Conservation (phyloP, 495 filamentous ascomycete genomes). For the Aspergillus saccharolyticus region DNA sequence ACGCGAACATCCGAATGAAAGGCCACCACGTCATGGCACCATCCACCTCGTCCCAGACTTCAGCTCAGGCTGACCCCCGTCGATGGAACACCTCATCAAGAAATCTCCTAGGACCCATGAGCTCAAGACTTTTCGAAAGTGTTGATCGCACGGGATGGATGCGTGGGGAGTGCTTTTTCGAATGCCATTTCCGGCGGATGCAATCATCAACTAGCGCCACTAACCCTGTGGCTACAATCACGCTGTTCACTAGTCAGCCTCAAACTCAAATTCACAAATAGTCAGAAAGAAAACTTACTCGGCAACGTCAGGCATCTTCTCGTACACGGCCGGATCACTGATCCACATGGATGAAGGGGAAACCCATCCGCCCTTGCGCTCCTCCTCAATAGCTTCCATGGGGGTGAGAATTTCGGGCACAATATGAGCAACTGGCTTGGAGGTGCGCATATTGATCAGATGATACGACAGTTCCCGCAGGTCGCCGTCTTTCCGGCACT, state of each 20-base stretch:
- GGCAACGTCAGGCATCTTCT: slow-evolving; percentile 70
- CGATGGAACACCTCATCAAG: slow-evolving; percentile 78
- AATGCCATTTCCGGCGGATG: slow-evolving; percentile 75
- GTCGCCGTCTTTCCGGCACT: slow-evolving; percentile 56
- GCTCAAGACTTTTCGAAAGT: slow-evolving; percentile 56
- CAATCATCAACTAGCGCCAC: slow-evolving; percentile 89
- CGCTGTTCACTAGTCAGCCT: slow-evolving; percentile 47
- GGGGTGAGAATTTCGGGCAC: slow-evolving; percentile 72
- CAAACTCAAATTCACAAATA: neutral
- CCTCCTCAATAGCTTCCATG: slow-evolving; percentile 65
- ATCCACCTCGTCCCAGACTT: neutral
- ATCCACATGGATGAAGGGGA: slow-evolving; percentile 89
- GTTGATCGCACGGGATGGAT: slow-evolving; percentile 52
- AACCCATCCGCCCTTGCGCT: slow-evolving; percentile 81
- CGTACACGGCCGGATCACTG: slow-evolving; percentile 62
- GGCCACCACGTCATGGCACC: neutral
- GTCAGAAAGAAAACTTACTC: slow-evolving; percentile 64
- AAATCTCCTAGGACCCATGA: slow-evolving; percentile 64
- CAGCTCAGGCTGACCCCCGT: slow-evolving; percentile 31
- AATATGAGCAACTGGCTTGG: slow-evolving; percentile 70
- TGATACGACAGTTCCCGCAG: slow-evolving; percentile 66
- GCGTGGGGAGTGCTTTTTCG: slow-evolving; percentile 54
- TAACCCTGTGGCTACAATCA: slow-evolving; percentile 85
- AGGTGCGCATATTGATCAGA: slow-evolving; percentile 62
- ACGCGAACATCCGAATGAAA: neutral